Evolutionary conservation across 805 yeast species (phyloP).

Genomic region (Lachancea meyersii): DNA sequence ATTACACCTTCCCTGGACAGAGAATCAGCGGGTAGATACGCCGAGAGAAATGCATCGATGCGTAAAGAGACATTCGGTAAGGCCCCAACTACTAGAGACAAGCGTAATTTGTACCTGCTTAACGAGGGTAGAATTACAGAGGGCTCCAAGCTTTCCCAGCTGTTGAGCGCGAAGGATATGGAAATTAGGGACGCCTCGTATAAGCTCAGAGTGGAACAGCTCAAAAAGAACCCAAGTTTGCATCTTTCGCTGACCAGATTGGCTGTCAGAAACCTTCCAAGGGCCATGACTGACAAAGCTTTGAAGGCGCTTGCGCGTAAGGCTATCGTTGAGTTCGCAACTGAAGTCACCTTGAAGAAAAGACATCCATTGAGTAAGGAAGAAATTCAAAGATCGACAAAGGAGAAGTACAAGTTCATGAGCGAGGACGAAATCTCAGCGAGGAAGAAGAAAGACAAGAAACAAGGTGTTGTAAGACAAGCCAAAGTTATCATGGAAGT

Average conservation of each 20-base stretch:
- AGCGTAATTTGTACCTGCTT: conserved; percentile 73
- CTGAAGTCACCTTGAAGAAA: conserved; percentile 64
- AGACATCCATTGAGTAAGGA: conserved; percentile 88
- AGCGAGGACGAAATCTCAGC: conserved; percentile 35
- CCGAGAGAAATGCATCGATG: conserved; percentile 65
- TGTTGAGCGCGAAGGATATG: conserved; percentile 64
- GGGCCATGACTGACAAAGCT: conserved; percentile 83
- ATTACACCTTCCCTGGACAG: conserved; percentile 82
- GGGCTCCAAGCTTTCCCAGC: conserved; percentile 69
- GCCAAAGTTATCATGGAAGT: conserved; percentile 90
- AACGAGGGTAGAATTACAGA: conserved; percentile 91
- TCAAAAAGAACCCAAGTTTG: conserved; percentile 82
- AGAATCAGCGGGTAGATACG: conserved; percentile 66
- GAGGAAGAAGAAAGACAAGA: conserved; percentile 53
- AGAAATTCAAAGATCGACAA: conserved; percentile 74
- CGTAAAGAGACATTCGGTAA: conserved; percentile 76
- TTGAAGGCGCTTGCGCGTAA: conserved; percentile 89
- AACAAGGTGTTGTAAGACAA: conserved; percentile 87
- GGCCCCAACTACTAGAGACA: conserved; percentile 72
- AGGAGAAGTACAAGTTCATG: conserved; percentile 46
- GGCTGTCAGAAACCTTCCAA: conserved; percentile 89
- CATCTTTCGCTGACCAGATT: conserved; percentile 92
- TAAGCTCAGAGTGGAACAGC: conserved; percentile 78
- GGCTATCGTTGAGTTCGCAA: conserved; percentile 91
- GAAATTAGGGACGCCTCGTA: conserved; percentile 85